Percentiles rank a stretch among this genome's conserved stretches.
phyloP scores from a whole-genome alignment of 164 flowering plant genomes.

The Tinospora cordifolia region DNA sequence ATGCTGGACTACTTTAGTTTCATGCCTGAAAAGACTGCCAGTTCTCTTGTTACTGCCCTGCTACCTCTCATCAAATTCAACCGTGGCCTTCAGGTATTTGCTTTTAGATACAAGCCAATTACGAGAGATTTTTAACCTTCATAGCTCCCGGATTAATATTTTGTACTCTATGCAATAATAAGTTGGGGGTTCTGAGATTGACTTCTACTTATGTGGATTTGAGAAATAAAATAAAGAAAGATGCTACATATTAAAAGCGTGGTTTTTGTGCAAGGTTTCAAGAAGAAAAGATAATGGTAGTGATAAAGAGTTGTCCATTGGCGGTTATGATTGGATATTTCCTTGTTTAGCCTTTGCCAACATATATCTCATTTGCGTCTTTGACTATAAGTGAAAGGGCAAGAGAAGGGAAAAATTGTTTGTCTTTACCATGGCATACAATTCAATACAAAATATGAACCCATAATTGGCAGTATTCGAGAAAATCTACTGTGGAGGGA shows the following conservation, averaged over 20 bases:
- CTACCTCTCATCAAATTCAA: slow-evolving; percentile 66
- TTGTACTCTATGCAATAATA: too few relatives aligned
- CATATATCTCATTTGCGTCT: too few relatives aligned
- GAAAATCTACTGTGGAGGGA: background rate
- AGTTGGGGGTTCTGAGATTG: background rate
- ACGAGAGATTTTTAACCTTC: background rate
- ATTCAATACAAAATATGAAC: too few relatives aligned
- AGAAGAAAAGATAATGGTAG: too few relatives aligned
- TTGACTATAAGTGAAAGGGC: too few relatives aligned
- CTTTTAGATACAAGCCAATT: background rate
- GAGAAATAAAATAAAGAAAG: background rate
- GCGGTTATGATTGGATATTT: too few relatives aligned
- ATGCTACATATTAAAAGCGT: background rate
- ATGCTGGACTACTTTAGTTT: slow-evolving; percentile 75
- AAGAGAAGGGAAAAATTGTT: too few relatives aligned
- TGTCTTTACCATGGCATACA: too few relatives aligned
- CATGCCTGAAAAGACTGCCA: slow-evolving; percentile 51
- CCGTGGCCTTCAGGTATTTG: slow-evolving; percentile 58
- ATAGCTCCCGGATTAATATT: background rate
- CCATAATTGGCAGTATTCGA: too few relatives aligned
- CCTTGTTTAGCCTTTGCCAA: too few relatives aligned
- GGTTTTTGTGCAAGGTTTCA: background rate
- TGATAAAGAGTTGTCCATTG: too few relatives aligned
- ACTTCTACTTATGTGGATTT: background rate
- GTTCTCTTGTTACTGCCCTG: slow-evolving; percentile 41